phyloP scores from a whole-genome alignment of 2,329 filamentous ascomycete species.

The Pseudophaeomoniella oleicola region DNA sequence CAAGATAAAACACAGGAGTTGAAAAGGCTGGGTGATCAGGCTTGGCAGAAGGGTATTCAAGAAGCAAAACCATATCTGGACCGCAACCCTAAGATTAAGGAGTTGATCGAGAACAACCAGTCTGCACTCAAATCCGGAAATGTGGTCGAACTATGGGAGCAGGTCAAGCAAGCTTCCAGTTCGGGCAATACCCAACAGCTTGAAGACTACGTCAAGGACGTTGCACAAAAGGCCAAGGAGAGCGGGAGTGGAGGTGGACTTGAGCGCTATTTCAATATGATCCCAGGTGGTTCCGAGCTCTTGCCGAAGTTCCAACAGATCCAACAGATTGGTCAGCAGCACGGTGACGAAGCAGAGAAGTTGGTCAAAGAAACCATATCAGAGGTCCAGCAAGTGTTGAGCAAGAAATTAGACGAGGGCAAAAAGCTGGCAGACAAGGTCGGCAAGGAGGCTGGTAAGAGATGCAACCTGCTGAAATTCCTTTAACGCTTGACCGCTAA shows the following conservation, averaged over 20 bases:
- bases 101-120: conserved; percentile 56
- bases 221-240: conserved; percentile 45
- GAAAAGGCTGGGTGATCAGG: conserved; percentile 53
- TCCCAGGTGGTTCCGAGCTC: conserved; percentile 51
- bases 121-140: conserved; percentile 55
- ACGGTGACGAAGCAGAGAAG: conserved; percentile 55
- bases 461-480: too few species aligned
- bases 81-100: conserved; percentile 62
- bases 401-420: conserved; percentile 29
- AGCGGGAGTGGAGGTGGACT: conserved; percentile 28
- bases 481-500: too few species aligned
- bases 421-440: conserved; percentile 44
- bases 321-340: conserved; percentile 49
- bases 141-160: conserved; percentile 46
- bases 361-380: conserved; percentile 52
- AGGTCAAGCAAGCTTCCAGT: conserved; percentile 45
- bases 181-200: conserved; percentile 46
- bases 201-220: conserved; percentile 45
- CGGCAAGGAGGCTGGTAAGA: conserved; percentile 28
- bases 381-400: conserved; percentile 30
- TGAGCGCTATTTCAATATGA: conserved; percentile 49
- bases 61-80: conserved; percentile 58
- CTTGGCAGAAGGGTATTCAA: conserved; percentile 57
- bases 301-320: conserved; percentile 52
- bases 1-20: conserved; percentile 57